A percentile compares a stretch with the other conserved stretches of the same genome.
These are phyloP conservation scores for Penicillium angulare DNA, from an alignment of 495 filamentous ascomycete species.

Conservation along the genomic window DNA sequence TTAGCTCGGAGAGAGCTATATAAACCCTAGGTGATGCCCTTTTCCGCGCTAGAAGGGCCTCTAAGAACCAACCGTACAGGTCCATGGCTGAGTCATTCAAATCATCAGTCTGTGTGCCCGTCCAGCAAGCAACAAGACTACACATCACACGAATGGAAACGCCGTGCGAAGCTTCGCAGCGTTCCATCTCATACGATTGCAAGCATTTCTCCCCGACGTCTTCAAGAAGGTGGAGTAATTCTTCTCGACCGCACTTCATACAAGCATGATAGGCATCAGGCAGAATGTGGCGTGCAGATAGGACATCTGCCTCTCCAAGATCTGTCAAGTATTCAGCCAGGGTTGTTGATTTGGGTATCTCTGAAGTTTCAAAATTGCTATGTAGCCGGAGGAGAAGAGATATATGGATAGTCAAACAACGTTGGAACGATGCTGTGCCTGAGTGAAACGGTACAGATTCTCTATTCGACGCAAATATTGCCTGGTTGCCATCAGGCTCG, in stretches of 20 bases:
- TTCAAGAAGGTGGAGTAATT: constrained; percentile 47
- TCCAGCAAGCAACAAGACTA: constrained; percentile 65
- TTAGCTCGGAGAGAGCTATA: constrained; percentile 60
- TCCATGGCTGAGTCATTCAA: constrained; percentile 63
- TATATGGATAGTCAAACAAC: constrained; percentile 36
- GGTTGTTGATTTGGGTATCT: constrained; percentile 30
- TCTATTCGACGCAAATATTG: constrained; percentile 33
- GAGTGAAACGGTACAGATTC: constrained; percentile 24
- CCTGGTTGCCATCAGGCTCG: constrained; percentile 22
- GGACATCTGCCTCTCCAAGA: constrained; percentile 57
- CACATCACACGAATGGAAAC: constrained; percentile 70
- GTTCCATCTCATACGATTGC: constrained; percentile 59
- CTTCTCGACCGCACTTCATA: constrained; percentile 28
- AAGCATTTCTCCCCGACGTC: constrained; percentile 61
- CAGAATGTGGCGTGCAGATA: constrained; percentile 54
- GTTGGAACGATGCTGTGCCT: constrained; percentile 35
- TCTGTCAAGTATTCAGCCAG: constrained; percentile 59
- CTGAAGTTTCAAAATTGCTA: constrained; percentile 11
- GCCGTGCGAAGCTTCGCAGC: constrained; percentile 73
- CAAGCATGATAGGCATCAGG: constrained; percentile 39
- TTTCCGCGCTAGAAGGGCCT: constrained; percentile 57
- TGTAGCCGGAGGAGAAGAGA: constrained; percentile 31
- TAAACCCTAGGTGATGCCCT: constrained; percentile 67
- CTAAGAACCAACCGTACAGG: constrained; percentile 79
- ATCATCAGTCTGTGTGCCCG: constrained; percentile 46